These are phyloP conservation scores for Suhomyces bokatorum DNA, from an alignment of 1,139 yeast species.

Conservation along the genomic window DNA sequence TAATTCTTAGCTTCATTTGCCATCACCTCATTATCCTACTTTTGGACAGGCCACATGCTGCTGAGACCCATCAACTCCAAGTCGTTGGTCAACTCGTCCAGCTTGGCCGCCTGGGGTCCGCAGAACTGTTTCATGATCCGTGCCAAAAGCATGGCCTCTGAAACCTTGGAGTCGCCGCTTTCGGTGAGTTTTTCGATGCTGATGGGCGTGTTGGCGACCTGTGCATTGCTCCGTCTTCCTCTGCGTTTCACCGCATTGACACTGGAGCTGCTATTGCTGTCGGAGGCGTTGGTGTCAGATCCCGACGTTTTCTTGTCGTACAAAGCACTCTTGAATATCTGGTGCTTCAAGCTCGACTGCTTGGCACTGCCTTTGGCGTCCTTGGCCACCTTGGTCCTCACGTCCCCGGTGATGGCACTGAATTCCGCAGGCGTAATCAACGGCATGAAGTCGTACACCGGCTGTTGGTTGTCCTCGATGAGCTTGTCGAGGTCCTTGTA, in stretches of 20 bases:
- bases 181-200: slow-evolving; percentile 17
- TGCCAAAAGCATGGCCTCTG: slow-evolving; percentile 44
- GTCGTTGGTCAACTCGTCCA: slow-evolving; percentile 39
- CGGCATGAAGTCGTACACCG: slow-evolving; percentile 45
- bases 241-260: slow-evolving; percentile 22
- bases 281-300: slow-evolving; percentile 40
- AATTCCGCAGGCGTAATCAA: slow-evolving; percentile 40
- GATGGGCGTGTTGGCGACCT: slow-evolving; percentile 15
- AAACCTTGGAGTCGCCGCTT: slow-evolving; percentile 26
- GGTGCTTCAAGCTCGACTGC: slow-evolving; percentile 32
- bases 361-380: slow-evolving; percentile 20
- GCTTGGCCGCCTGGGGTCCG: slow-evolving; percentile 41
- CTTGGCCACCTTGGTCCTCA: slow-evolving; percentile 23
- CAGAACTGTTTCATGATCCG: slow-evolving; percentile 47
- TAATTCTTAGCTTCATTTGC: too few relatives aligned
- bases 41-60: slow-evolving; percentile 35
- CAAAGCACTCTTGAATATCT: slow-evolving; percentile 42
- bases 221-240: slow-evolving; percentile 29
- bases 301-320: slow-evolving; percentile 46
- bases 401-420: slow-evolving; percentile 42
- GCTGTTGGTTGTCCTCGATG: slow-evolving; percentile 1
- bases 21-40: too few relatives aligned
- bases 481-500: slow-evolving; percentile 6
- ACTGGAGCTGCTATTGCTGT: slow-evolving; percentile 15
- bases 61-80: slow-evolving; percentile 39